These are phyloP conservation scores for Hortiboletus campestris DNA, from an alignment of 768 basidiomycete species.

Conservation along the genomic window DNA sequence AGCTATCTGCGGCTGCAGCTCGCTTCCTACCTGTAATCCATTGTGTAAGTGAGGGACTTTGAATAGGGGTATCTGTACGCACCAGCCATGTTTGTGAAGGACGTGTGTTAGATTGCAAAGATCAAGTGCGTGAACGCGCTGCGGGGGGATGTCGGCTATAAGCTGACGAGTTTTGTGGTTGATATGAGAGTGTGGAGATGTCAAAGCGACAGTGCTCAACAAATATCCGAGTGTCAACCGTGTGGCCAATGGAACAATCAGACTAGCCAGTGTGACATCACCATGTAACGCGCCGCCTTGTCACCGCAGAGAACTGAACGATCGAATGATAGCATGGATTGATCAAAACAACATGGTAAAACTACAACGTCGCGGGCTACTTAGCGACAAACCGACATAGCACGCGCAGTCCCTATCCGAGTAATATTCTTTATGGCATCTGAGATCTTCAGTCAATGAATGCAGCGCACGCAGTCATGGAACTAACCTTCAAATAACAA, in stretches of 20 bases:
- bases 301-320: conserved; percentile 1
- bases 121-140: background rate
- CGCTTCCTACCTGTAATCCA: conserved; percentile 43
- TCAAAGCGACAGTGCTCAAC: conserved; percentile 24
- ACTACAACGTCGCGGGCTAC: conserved; percentile 30
- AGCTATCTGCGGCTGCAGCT: conserved; percentile 36
- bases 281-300: conserved; percentile 16
- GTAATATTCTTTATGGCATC: conserved; percentile 4
- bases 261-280: conserved; percentile 33
- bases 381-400: conserved; percentile 20
- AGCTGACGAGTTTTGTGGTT: background rate
- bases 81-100: conserved; percentile 29
- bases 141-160: background rate
- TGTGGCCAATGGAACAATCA: conserved; percentile 7
- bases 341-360: conserved; percentile 27
- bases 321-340: conserved; percentile 9
- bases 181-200: conserved; percentile 13
- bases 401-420: conserved; percentile 12
- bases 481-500: conserved; percentile 23
- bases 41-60: background rate
- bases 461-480: background rate
- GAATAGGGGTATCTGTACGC: conserved; percentile 17
- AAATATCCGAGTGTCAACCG: conserved; percentile 19
- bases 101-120: background rate
- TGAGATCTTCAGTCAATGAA: conserved; percentile 7